phyloP scores from a whole-genome alignment of 1,284 basidiomycete genomes.

The Irpex lacteus region DNA sequence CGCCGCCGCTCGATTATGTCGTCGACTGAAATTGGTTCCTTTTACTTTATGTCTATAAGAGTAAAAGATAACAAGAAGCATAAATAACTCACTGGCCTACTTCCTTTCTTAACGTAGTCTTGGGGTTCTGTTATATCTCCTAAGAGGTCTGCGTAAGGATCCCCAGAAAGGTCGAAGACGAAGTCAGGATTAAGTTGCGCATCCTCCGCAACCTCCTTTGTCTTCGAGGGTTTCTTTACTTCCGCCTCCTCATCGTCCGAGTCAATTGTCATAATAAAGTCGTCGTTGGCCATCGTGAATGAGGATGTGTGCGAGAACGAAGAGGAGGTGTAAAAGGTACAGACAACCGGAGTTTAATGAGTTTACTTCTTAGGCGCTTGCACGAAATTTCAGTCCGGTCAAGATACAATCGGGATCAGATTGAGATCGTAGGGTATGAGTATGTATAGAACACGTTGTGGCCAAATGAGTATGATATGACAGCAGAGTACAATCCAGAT shows the following conservation, averaged over 20 bases:
- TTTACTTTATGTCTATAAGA: conserved; percentile 9
- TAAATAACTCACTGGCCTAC: conserved; percentile 55
- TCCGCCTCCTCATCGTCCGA: conserved; percentile 63
- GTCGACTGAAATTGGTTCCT: conserved; percentile 85
- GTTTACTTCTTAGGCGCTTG: neutral
- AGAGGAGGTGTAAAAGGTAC: conserved; percentile 10
- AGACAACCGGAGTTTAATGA: conserved; percentile 12
- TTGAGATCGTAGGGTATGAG: conserved; percentile 1
- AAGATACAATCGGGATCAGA: neutral
- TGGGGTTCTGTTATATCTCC: conserved; percentile 36
- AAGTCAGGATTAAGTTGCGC: conserved; percentile 78
- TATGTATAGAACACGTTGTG: neutral
- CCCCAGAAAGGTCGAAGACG: conserved; percentile 75
- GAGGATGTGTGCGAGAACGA: neutral
- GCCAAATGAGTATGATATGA: conserved; percentile 3
- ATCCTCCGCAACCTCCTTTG: conserved; percentile 40
- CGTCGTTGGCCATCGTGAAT: conserved; percentile 30
- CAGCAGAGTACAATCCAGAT: conserved; percentile 6
- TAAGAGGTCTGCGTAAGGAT: conserved; percentile 59
- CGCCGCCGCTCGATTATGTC: conserved; percentile 83
- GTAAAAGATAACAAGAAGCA: conserved; percentile 4
- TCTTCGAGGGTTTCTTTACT: conserved; percentile 22
- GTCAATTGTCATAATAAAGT: conserved; percentile 81
- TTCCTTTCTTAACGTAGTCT: conserved; percentile 61
- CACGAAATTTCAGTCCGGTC: neutral